phyloP scores from a whole-genome alignment of 805 yeast species.

The Hanseniaspora guilliermondii region DNA sequence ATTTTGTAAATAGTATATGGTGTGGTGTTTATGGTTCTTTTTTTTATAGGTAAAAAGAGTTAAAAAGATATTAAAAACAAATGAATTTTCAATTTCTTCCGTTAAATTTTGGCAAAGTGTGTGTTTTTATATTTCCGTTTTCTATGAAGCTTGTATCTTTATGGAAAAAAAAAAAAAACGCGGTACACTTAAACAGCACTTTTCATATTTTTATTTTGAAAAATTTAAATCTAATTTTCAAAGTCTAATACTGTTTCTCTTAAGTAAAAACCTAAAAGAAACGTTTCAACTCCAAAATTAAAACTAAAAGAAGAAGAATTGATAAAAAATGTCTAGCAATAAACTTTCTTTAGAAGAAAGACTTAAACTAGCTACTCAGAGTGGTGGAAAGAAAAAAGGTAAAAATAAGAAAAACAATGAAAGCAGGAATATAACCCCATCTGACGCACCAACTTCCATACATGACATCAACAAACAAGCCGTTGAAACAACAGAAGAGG shows the following conservation, averaged over 20 bases:
- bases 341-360: constrained; percentile 74
- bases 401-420: constrained; percentile 21
- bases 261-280: no score
- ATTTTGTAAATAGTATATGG: neutral
- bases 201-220: neutral
- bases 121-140: no score
- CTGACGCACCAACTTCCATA: neutral
- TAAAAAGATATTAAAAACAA: no score
- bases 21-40: neutral
- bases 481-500: neutral
- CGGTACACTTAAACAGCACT: neutral
- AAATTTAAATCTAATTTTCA: no score
- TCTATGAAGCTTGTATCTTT: neutral
- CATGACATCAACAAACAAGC: neutral
- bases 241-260: no score
- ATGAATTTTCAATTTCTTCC: no score
- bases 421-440: neutral
- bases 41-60: no score
- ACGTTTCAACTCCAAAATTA: no score
- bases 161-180: neutral
- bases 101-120: no score
- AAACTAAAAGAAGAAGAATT: no score
- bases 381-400: constrained; percentile 24
- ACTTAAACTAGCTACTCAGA: constrained; percentile 64
- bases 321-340: constrained; percentile 30